phyloP scores from a whole-genome alignment of 345 rosid species.

The Jatropha curcas region DNA sequence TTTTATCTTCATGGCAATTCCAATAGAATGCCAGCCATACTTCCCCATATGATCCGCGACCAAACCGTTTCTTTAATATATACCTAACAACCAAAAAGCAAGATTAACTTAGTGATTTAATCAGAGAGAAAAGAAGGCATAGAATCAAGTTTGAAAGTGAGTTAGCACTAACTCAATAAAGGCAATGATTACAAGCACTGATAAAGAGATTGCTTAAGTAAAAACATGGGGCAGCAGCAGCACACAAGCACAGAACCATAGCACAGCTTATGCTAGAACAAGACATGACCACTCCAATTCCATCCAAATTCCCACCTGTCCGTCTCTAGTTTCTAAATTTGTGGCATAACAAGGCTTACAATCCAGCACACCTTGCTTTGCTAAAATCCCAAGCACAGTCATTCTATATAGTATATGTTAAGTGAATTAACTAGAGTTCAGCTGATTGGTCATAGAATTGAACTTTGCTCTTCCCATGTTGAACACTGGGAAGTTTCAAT shows the following conservation, averaged over 20 bases:
- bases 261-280: not conserved
- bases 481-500: not conserved
- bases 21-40: conserved; percentile 92
- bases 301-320: not conserved
- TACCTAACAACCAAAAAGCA: conserved; percentile 51
- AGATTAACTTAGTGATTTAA: conserved; percentile 9
- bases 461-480: not conserved
- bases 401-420: not conserved
- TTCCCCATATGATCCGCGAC: conserved; percentile 92
- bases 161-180: not conserved
- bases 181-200: conserved; percentile 2
- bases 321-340: not conserved
- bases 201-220: not conserved
- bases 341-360: not conserved
- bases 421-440: not conserved
- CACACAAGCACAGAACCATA: not conserved
- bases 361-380: not conserved
- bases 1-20: conserved; percentile 60
- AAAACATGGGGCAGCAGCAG: not conserved
- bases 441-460: not conserved
- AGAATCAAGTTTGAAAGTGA: not conserved
- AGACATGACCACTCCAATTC: not conserved
- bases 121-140: conserved; percentile 14
- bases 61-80: conserved; percentile 78
- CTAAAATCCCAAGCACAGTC: not conserved